These are phyloP conservation scores for Colletotrichum cereale DNA, from an alignment of 2,329 filamentous ascomycete genomes.

Conservation along the genomic window DNA sequence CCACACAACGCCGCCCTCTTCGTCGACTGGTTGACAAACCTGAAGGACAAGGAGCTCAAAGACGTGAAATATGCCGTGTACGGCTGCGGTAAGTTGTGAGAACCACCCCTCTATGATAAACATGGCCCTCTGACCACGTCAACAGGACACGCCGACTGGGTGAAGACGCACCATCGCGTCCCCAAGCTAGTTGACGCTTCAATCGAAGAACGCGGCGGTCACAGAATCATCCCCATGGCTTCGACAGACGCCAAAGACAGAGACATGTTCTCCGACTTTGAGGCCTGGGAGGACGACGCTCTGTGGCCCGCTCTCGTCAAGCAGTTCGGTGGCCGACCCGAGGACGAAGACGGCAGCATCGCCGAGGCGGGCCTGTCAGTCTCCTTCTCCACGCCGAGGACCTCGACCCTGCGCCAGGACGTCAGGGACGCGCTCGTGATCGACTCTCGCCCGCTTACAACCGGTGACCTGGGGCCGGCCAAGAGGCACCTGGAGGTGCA, in stretches of 20 bases:
- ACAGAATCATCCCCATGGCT: slow-evolving; percentile 59
- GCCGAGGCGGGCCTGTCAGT: slow-evolving; percentile 56
- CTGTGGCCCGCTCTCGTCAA: slow-evolving; percentile 64
- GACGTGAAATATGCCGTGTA: slow-evolving; percentile 74
- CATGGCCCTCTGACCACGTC: background rate
- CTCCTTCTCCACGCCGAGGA: slow-evolving; percentile 65
- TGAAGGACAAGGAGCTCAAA: slow-evolving; percentile 61
- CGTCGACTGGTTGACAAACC: slow-evolving; percentile 70
- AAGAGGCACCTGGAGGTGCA: slow-evolving; percentile 78
- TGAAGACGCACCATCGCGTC: slow-evolving; percentile 74
- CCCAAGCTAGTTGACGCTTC: slow-evolving; percentile 71
- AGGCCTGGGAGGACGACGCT: slow-evolving; percentile 73
- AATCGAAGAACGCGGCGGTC: slow-evolving; percentile 55
- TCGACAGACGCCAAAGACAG: slow-evolving; percentile 72
- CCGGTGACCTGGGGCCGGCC: slow-evolving; percentile 58
- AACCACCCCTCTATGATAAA: fast-evolving
- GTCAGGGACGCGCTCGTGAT: slow-evolving; percentile 71
- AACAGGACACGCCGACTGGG: slow-evolving; percentile 62
- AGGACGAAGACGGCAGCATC: slow-evolving; percentile 45
- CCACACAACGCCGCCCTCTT: slow-evolving; percentile 78
- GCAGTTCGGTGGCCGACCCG: slow-evolving; percentile 64
- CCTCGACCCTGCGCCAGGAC: slow-evolving; percentile 70
- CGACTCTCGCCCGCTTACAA: slow-evolving; percentile 62
- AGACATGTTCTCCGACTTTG: slow-evolving; percentile 76
- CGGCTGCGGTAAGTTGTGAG: slow-evolving; percentile 64